A percentile compares a stretch with the other conserved stretches of the same genome.
These are phyloP conservation scores for Fistulinella prunicolor DNA, from an alignment of 768 basidiomycete species.

Conservation along the genomic window DNA sequence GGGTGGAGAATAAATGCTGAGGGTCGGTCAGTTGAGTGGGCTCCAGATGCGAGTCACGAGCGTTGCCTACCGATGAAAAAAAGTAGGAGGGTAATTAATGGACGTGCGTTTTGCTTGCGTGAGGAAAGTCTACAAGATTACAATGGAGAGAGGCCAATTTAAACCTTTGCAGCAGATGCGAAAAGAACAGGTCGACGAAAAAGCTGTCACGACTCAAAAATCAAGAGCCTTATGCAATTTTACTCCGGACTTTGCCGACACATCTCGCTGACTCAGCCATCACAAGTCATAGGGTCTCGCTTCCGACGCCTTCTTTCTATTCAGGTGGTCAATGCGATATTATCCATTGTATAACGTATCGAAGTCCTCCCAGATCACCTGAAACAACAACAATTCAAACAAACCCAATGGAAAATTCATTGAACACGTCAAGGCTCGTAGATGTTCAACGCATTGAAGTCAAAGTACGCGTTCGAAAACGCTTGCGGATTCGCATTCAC, in stretches of 20 bases:
- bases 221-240: conserved; percentile 22
- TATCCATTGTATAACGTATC: too few relatives aligned
- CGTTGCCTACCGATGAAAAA: conserved; percentile 23
- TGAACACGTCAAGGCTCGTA: neutral
- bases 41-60: conserved; percentile 3
- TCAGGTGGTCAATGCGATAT: too few relatives aligned
- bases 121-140: conserved; percentile 37
- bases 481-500: conserved; percentile 1
- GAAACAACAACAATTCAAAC: too few relatives aligned
- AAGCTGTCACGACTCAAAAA: conserved; percentile 15
- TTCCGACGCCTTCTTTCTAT: too few relatives aligned
- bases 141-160: conserved; percentile 29
- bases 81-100: conserved; percentile 34
- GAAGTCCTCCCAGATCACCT: too few relatives aligned
- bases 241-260: conserved; percentile 30
- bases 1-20: conserved; percentile 27
- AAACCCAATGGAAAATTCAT: too few relatives aligned
- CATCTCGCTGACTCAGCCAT: conserved; percentile 28
- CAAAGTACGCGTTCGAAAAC: conserved; percentile 5
- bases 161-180: conserved; percentile 27
- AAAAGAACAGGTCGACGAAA: conserved; percentile 21
- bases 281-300: too few relatives aligned
- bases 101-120: conserved; percentile 32
- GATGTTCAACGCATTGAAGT: conserved; percentile 5
- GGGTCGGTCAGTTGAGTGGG: conserved; percentile 1